Evolutionary conservation across 2,329 filamentous ascomycete genomes (phyloP).

Genomic region (Colletotrichum sp.): DNA sequence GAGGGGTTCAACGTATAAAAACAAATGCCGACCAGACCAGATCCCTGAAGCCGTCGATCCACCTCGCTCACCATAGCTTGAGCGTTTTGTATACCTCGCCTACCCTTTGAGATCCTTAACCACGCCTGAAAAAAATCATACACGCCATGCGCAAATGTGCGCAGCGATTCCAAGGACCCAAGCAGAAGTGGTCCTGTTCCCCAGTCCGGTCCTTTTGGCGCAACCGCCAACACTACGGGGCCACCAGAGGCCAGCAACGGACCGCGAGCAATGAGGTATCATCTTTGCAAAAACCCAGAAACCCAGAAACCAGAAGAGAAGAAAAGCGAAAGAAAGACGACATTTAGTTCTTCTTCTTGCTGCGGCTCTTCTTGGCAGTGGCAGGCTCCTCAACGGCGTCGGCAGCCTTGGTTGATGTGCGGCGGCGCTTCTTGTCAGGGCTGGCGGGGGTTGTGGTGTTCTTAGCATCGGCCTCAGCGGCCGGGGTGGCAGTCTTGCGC

Average conservation of each 20-base stretch:
- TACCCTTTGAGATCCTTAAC: conserved; percentile 1
- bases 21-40: not conserved
- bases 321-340: not conserved
- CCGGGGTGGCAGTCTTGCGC: conserved; percentile 58
- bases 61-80: not conserved
- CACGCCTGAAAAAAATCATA: conserved; percentile 18
- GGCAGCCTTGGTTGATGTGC: conserved; percentile 58
- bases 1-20: not conserved
- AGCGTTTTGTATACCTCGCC: conserved; percentile 13
- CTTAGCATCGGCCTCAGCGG: conserved; percentile 42
- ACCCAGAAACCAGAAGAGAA: conserved; percentile 14
- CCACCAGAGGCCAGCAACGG: not conserved
- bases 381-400: conserved; percentile 52
- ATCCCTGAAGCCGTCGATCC: conserved; percentile 13
- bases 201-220: not conserved
- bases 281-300: conserved; percentile 23
- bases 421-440: conserved; percentile 69
- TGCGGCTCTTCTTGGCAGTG: conserved; percentile 57
- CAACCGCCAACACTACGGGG: not conserved
- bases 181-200: not conserved
- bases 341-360: conserved; percentile 21
- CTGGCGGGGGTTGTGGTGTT: conserved; percentile 51
- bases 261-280: conserved; percentile 19
- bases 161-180: not conserved
- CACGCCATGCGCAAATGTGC: not conserved